A percentile compares a stretch with the other conserved stretches of the same genome.
phyloP scores from a whole-genome alignment of 495 filamentous ascomycete species.

The Podospora fimiseda region DNA sequence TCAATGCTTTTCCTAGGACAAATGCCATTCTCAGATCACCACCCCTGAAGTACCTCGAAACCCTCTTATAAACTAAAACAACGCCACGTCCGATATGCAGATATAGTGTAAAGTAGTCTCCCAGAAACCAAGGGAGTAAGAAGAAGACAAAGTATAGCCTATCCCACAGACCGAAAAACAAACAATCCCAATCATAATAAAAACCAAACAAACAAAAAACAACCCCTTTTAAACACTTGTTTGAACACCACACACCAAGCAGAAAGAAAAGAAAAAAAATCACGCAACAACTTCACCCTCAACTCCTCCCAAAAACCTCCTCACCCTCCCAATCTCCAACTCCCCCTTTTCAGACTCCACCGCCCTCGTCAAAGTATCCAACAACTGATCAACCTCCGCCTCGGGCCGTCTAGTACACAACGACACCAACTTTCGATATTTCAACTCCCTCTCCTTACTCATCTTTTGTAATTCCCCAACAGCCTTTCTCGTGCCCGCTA shows the following conservation, averaged over 20 bases:
- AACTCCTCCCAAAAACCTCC: slow-evolving; percentile 67
- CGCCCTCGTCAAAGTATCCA: slow-evolving; percentile 57
- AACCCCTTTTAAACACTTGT: too few species aligned
- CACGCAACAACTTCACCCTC: slow-evolving; percentile 32
- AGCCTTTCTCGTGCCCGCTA: slow-evolving; percentile 53
- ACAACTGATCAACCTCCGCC: slow-evolving; percentile 54
- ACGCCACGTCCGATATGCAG: not conserved
- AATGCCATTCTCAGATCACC: not conserved
- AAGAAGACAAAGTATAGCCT: too few species aligned
- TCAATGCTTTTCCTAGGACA: too few species aligned
- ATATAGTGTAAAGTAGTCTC: too few species aligned
- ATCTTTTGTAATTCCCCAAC: slow-evolving; percentile 50
- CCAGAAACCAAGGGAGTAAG: too few species aligned
- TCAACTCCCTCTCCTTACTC: slow-evolving; percentile 59
- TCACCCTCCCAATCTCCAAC: slow-evolving; percentile 61
- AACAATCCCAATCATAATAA: not conserved
- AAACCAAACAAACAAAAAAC: not conserved
- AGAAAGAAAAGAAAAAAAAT: too few species aligned
- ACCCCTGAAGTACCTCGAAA: too few species aligned
- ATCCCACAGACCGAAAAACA: too few species aligned
- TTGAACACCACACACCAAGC: too few species aligned
- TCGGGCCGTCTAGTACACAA: slow-evolving; percentile 63
- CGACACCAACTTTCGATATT: slow-evolving; percentile 63
- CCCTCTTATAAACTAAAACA: not conserved
- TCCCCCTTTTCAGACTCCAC: slow-evolving; percentile 68